These are phyloP conservation scores for Termitomyces bulborhizus DNA, from an alignment of 768 basidiomycete genomes.

Conservation along the genomic window DNA sequence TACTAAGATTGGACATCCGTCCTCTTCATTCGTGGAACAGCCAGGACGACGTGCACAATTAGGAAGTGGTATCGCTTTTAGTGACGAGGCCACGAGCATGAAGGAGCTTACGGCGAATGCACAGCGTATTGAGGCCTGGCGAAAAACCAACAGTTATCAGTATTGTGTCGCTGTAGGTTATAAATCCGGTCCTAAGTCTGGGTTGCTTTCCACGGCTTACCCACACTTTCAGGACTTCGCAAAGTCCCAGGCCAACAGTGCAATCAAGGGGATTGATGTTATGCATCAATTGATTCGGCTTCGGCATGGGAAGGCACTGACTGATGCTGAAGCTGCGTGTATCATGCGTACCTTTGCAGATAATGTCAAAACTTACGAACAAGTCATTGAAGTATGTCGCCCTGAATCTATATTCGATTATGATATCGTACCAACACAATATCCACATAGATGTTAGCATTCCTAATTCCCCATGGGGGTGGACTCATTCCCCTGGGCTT, in stretches of 20 bases:
- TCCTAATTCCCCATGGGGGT: constrained; percentile 67
- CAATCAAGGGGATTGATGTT: constrained; percentile 80
- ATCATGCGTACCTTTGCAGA: constrained; percentile 74
- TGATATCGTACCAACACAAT: not conserved
- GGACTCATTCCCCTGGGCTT: constrained; percentile 85
- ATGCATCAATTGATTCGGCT: constrained; percentile 82
- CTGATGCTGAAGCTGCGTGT: constrained; percentile 64
- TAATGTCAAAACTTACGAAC: constrained; percentile 74
- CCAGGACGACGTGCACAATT: constrained; percentile 43
- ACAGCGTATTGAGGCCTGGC: constrained; percentile 90
- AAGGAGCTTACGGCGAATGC: constrained; percentile 74
- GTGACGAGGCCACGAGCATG: constrained; percentile 58
- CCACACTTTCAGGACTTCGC: constrained; percentile 57
- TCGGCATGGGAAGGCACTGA: constrained; percentile 63
- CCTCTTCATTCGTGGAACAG: constrained; percentile 41
- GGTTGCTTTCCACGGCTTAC: not conserved
- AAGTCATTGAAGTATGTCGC: constrained; percentile 73
- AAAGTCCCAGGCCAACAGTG: constrained; percentile 41
- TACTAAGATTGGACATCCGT: constrained; percentile 74
- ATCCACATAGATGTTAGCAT: constrained; percentile 63
- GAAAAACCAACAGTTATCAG: constrained; percentile 74
- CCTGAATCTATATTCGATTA: not conserved
- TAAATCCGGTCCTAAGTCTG: not conserved
- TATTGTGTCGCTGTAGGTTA: constrained; percentile 56
- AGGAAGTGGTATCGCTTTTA: constrained; percentile 78